Conservation (phyloP, 2,329 filamentous ascomycete species). For the Diaporthe helianthi region DNA sequence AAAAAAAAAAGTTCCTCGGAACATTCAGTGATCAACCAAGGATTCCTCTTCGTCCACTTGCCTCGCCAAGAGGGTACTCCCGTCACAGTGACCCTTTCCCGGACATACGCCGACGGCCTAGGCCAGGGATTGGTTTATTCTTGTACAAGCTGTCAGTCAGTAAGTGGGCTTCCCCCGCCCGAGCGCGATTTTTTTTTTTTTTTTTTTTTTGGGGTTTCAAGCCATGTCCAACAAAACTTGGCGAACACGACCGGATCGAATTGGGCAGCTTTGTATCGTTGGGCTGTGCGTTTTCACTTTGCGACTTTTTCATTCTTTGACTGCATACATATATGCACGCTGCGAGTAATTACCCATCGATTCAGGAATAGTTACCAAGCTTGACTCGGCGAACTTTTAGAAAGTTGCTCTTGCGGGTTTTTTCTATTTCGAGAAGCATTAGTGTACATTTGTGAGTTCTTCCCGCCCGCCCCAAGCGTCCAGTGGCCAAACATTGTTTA, state of each 20-base stretch:
- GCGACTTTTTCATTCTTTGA: background rate
- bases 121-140: background rate
- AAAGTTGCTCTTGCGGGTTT: background rate
- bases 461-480: no score
- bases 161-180: background rate
- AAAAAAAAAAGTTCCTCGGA: background rate
- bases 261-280: slow-evolving; percentile 14
- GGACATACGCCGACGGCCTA: slow-evolving; percentile 1
- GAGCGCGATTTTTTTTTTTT: background rate
- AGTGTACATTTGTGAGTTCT: no score
- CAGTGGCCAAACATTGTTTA: slow-evolving; percentile 5
- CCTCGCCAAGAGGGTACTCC: background rate
- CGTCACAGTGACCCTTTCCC: background rate
- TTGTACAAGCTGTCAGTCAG: background rate
- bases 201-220: background rate
- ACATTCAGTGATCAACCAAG: background rate
- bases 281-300: background rate
- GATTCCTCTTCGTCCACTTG: background rate
- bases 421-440: slow-evolving; percentile 3
- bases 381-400: background rate
- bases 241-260: background rate
- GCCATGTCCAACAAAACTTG: background rate
- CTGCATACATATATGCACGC: background rate
- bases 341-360: no score
- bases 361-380: background rate